Conservation (phyloP, 192 early-diverging fungal species). For the Phycomyces nitens region DNA sequence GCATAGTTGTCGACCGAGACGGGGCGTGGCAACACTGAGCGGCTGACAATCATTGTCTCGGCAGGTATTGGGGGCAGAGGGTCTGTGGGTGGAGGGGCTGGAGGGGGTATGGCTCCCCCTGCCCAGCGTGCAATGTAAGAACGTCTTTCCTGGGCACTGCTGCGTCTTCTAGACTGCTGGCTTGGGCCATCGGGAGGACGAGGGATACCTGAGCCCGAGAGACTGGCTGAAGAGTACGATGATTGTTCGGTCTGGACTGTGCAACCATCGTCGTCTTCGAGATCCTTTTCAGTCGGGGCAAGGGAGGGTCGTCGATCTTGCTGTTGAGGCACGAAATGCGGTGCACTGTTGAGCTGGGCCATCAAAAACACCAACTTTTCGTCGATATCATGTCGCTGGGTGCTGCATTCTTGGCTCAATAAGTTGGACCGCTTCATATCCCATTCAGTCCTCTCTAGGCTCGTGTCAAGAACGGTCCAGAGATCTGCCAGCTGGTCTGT, state of each 20-base stretch:
- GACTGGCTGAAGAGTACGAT: not conserved
- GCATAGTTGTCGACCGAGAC: conserved; percentile 4
- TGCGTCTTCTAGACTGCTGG: not conserved
- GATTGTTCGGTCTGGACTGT: not conserved
- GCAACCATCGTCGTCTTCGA: not conserved
- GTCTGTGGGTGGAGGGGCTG: conserved; percentile 9
- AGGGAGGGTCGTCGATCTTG: not conserved
- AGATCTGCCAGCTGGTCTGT: not conserved
- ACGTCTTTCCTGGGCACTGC: not conserved
- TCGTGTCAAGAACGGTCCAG: not conserved
- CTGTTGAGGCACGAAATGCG: not conserved
- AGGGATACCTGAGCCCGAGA: not conserved
- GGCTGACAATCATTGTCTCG: not conserved
- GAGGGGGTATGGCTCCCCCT: not conserved
- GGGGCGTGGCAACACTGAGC: not conserved
- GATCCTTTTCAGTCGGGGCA: not conserved
- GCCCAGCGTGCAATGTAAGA: conserved; percentile 6
- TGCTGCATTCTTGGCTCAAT: not conserved
- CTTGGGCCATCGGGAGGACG: not conserved
- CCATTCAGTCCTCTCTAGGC: not conserved
- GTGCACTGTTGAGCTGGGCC: not conserved
- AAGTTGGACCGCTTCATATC: not conserved
- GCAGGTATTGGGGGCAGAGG: conserved; percentile 14
- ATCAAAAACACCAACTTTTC: not conserved
- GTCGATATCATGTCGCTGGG: not conserved